A percentile compares a stretch with the other conserved stretches of the same genome.
Conservation (phyloP, 441 rosid species). For the Hypseocharis bilobata region DNA sequence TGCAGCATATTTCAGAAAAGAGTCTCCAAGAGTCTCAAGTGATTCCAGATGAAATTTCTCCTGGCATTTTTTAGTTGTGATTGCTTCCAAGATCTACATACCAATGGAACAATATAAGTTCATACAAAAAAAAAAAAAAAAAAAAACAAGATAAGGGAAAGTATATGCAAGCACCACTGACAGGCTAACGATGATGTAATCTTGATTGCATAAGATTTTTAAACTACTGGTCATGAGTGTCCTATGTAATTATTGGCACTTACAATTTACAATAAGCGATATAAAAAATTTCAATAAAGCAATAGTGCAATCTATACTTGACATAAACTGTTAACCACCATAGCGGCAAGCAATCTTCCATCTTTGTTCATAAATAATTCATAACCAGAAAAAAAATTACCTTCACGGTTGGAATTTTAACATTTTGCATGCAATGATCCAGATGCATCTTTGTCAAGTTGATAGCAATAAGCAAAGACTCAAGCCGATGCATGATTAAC, state of each 20-base stretch:
- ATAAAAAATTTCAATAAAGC: too few species aligned
- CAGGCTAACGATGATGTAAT: background rate
- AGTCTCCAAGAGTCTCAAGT: constrained; percentile 84
- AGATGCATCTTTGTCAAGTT: constrained; percentile 50
- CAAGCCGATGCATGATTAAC: constrained; percentile 62
- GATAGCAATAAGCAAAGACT: constrained; percentile 62
- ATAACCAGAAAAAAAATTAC: constrained; percentile 27
- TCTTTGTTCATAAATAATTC: background rate
- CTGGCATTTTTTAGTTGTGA: constrained; percentile 72
- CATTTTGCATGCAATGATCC: constrained; percentile 31
- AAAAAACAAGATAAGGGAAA: too few species aligned
- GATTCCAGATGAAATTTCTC: constrained; percentile 76
- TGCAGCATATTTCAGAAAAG: constrained; percentile 73
- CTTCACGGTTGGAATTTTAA: constrained; percentile 60
- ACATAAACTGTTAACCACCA: background rate
- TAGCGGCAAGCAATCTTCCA: background rate
- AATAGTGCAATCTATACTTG: background rate
- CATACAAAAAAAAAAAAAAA: constrained; percentile 7
- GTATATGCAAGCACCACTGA: too few species aligned
- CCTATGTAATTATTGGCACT: too few species aligned
- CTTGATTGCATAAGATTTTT: background rate
- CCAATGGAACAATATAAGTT: constrained; percentile 6
- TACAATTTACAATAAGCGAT: background rate
- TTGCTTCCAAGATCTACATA: constrained; percentile 72
- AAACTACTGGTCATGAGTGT: too few species aligned